Evolutionary conservation across 805 yeast genomes (phyloP), one percentile per base, ranked within the genome.

Genomic region (Maudiozyma barnettii): DNA sequence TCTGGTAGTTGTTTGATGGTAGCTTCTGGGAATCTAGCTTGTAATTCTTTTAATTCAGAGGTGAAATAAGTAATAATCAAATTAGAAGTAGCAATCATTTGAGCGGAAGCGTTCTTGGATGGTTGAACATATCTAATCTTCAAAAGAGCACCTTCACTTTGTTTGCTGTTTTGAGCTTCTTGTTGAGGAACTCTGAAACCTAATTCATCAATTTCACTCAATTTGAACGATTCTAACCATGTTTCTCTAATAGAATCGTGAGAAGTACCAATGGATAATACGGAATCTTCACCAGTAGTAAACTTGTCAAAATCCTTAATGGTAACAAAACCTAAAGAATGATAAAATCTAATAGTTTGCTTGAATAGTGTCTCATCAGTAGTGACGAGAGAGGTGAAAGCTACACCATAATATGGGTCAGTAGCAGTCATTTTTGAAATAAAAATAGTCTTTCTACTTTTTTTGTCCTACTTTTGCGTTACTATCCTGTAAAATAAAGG

Each of bases 141-240:
- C 20, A 77, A 50, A 45, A 73, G 59, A 23, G 71, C 75, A 48
- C 81, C 80, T 48, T 68, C 68, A 39, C 67, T 59, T 54, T 72
- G 73, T 33, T 60, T 46, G 47, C 66, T 63, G 49, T 67, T 61
- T 6, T 60, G 49, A 10, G 68, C 68, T 50, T 70, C 74, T 65
- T 76, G 79, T 38, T 68, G 65, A 23, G 71, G 82, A 68, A 54
- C 76, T 63, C 72, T 78, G 77, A 52, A 80, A 48, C 89, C 90
- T 71, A 54, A 71, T 51, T 63, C 76, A 81, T 59, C 74, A 66
- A 56, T 77, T 61, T 46, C 87, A 70, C 67, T 78, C 74, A 61
- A 67, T 19, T 85, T 87, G 61, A 79, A 82, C 20, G 80, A 68
- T 61, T 82, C 85, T 42, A 84, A 61, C 95, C 95, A 84, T 26